phyloP scores from a whole-genome alignment of 208 protist genomes.

The Lotmaria passim region DNA sequence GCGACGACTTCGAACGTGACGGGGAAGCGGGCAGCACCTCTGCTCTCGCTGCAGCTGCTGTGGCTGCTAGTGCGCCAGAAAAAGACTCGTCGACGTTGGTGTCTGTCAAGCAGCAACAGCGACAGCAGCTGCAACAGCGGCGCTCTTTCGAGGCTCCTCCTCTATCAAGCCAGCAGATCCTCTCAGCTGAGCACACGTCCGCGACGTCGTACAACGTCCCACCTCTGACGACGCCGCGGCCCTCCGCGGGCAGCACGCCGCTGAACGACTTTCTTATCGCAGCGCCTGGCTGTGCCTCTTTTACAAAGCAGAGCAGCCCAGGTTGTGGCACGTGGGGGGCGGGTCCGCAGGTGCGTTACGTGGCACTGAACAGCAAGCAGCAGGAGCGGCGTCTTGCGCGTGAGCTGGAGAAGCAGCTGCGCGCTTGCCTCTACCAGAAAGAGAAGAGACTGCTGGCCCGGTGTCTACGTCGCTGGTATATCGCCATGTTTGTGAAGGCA shows the following conservation, averaged over 20 bases:
- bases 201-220: conserved; percentile 2
- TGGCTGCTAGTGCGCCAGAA: too few species aligned
- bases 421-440: conserved; percentile 29
- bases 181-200: conserved; percentile 3
- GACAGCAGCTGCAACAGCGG: background rate
- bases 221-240: conserved; percentile 3
- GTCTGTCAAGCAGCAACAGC: background rate
- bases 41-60: too few species aligned
- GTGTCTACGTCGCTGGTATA: conserved; percentile 68
- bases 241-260: background rate
- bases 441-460: conserved; percentile 33
- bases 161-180: background rate
- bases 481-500: conserved; percentile 52
- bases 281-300: background rate
- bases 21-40: background rate
- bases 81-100: background rate
- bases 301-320: too few species aligned
- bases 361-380: conserved; percentile 14
- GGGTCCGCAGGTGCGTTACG: conserved; percentile 10
- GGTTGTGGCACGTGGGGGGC: background rate
- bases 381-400: conserved; percentile 23
- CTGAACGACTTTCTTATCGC: background rate
- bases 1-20: conserved; percentile 12
- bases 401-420: conserved; percentile 34
- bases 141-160: background rate